Percentiles rank a stretch among this genome's conserved stretches.
Conservation (phyloP, 257 asterid species). For the Marsdenia floribunda region DNA sequence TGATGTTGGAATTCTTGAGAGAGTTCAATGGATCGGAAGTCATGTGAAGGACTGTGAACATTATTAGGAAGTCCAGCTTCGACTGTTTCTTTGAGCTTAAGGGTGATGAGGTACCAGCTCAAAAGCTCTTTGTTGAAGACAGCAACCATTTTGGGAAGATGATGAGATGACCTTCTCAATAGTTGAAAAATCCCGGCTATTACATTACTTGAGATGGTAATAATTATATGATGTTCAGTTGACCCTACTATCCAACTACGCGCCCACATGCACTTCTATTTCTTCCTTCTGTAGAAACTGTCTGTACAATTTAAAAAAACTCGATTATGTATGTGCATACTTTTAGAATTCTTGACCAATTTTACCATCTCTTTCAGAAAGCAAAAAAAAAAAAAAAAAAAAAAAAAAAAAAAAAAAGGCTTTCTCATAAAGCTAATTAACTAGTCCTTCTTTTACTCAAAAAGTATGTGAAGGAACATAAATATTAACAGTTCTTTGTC, state of each 20-base stretch:
- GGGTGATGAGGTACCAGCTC: slow-evolving; percentile 85
- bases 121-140: slow-evolving; percentile 83
- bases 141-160: slow-evolving; percentile 54
- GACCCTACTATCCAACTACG: slow-evolving; percentile 28
- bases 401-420: no score
- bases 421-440: no score
- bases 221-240: slow-evolving; percentile 19
- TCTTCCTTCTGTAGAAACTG: no score
- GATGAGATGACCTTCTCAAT: neutral
- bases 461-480: no score
- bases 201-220: neutral
- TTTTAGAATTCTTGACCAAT: no score
- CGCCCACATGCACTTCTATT: slow-evolving; percentile 17
- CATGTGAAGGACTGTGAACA: slow-evolving; percentile 26
- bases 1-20: slow-evolving; percentile 20
- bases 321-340: no score
- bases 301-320: no score
- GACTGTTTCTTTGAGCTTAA: slow-evolving; percentile 76
- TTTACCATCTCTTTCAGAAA: no score
- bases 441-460: no score
- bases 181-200: no score
- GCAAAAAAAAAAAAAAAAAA: no score
- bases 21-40: slow-evolving; percentile 33
- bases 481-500: no score
- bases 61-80: slow-evolving; percentile 52